Conservation (phyloP, 805 yeast species). For the Candida michaelii region DNA sequence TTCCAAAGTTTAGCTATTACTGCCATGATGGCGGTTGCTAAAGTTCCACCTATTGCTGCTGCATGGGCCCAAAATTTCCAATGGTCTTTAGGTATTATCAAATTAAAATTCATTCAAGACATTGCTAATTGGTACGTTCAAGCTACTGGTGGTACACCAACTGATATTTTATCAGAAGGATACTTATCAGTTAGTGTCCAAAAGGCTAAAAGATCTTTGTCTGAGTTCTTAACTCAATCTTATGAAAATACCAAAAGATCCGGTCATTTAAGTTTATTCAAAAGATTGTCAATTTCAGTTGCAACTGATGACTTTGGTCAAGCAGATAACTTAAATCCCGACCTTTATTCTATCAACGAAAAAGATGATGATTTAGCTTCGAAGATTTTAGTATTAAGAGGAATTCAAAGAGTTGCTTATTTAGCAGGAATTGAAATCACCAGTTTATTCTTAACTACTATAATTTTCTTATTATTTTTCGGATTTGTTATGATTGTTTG, state of each 20-base stretch:
- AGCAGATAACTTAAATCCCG: slow-evolving; percentile 40
- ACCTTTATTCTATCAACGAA: slow-evolving; percentile 71
- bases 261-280: slow-evolving; percentile 16
- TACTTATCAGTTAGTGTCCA: slow-evolving; percentile 85
- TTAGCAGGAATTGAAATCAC: slow-evolving; percentile 84
- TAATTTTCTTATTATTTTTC: slow-evolving; percentile 78
- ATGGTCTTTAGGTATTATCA: slow-evolving; percentile 94
- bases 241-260: slow-evolving; percentile 12
- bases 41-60: slow-evolving; percentile 94
- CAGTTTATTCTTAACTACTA: slow-evolving; percentile 80
- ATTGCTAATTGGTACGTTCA: slow-evolving; percentile 94
- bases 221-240: slow-evolving; percentile 17
- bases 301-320: slow-evolving; percentile 49
- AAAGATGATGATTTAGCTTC: slow-evolving; percentile 55
- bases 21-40: slow-evolving; percentile 91
- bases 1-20: slow-evolving; percentile 92
- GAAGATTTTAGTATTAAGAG: slow-evolving; percentile 80
- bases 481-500: slow-evolving; percentile 58
- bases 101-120: slow-evolving; percentile 70
- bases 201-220: slow-evolving; percentile 39
- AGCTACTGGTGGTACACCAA: slow-evolving; percentile 86
- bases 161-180: slow-evolving; percentile 67
- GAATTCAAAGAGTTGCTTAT: slow-evolving; percentile 88
- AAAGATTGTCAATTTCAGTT: slow-evolving; percentile 21
- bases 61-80: slow-evolving; percentile 97